Conservation (phyloP, 768 basidiomycete species). For the Kockovaella imperatae region DNA sequence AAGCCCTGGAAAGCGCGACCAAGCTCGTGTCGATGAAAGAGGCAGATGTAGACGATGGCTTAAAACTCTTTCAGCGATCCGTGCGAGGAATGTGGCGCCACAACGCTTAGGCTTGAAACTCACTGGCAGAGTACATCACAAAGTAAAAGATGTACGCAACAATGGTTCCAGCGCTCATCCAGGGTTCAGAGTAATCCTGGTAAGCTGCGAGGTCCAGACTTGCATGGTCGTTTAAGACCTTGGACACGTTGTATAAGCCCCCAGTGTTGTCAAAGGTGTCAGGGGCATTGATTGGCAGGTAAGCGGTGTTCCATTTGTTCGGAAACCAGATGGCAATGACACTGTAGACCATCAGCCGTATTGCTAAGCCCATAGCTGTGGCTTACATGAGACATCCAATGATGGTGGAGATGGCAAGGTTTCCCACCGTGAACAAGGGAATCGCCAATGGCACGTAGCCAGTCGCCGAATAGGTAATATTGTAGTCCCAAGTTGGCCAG, state of each 20-base stretch:
- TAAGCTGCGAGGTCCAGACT: conserved; percentile 50
- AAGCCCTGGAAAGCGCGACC: conserved; percentile 39
- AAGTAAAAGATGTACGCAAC: conserved; percentile 49
- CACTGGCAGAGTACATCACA: conserved; percentile 51
- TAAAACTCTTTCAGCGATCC: too few species aligned
- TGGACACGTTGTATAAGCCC: conserved; percentile 50
- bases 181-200: conserved; percentile 48
- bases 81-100: too few species aligned
- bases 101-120: too few species aligned
- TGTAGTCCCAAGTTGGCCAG: conserved; percentile 50
- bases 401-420: conserved; percentile 39
- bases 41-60: conserved; percentile 48
- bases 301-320: conserved; percentile 31
- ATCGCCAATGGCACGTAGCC: too few species aligned
- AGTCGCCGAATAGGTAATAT: too few species aligned
- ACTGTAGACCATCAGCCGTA: too few species aligned
- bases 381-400: conserved; percentile 19
- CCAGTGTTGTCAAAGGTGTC: conserved; percentile 49
- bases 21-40: conserved; percentile 58
- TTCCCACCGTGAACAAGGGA: neutral
- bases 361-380: neutral
- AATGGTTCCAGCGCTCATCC: conserved; percentile 47
- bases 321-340: conserved; percentile 13
- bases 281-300: conserved; percentile 46
- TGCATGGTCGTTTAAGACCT: conserved; percentile 47